Base-by-base conservation (phyloP, 345 rosid species). In the Theobroma cacao region DNA sequence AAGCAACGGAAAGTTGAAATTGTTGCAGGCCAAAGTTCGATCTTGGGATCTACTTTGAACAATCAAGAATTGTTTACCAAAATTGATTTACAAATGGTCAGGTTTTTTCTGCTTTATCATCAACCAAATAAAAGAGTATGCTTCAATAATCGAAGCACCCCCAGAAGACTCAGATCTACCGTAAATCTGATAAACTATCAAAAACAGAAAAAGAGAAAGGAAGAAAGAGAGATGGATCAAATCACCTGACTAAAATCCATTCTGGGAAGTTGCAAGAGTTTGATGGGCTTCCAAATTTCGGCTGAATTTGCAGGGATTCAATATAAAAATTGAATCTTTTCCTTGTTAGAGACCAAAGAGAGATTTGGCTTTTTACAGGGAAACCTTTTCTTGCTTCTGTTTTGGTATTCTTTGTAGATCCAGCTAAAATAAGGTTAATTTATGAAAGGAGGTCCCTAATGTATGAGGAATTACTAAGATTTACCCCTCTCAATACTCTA, bases 161-260 rank as follows among this genome's bases (percentile, higher is more conserved):
- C 10, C 13, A 30, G 41, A 55, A 77, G 18, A 17, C 66, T 56
- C 75, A 68, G 80, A 77, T 67, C 80, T 77, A 52, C 13, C 45
- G 52, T 14, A 20, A 77, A 66, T 36, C 53, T 3, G 28, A 77
- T 22, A 50, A 10, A 41, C 17, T 22, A 40, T 53, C 36, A 38
- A 40, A 69, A 47, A 3, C 9, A 41, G 53, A 4, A 24, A 47
- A 45, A 45, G n/a, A 17, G 10, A 36, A n/a, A 61, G 17, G 9
- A 10, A 41, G 7, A 26, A 10, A 74, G n/a, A 22, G 61, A 31
- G 31, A 62, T 22, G 24, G 31, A 48, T 62, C 33, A 63, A 68
- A 58, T 53, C 26, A 56, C 80, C 74, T 52, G 66, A 77, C 30
- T 41, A n/a, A 77, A 77, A 67, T 77, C 80, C 75, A 67, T 77